phyloP scores from a whole-genome alignment of 441 rosid genomes.

The Gossypium schwendimanii region DNA sequence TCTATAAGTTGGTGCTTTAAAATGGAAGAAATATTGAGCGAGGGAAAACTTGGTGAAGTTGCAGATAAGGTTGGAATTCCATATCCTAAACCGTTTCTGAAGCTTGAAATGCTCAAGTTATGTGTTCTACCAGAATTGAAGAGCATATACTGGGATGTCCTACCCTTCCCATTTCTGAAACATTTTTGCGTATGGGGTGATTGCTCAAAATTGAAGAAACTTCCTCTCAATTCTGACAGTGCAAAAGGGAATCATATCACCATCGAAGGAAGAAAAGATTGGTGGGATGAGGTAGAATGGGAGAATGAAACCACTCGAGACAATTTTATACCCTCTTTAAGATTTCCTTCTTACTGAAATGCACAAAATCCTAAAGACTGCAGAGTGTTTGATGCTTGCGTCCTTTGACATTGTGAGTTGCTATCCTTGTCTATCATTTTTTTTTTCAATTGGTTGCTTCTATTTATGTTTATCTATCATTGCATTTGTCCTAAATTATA shows the following conservation, averaged over 20 bases:
- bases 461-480: too few relatives aligned
- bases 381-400: too few relatives aligned
- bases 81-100: not conserved
- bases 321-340: not conserved
- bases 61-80: not conserved
- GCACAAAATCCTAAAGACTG: too few relatives aligned
- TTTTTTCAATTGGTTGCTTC: too few relatives aligned
- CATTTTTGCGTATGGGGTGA: not conserved
- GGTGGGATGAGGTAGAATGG: not conserved
- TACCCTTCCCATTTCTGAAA: not conserved
- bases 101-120: not conserved
- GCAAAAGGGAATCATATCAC: not conserved
- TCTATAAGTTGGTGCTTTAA: not conserved
- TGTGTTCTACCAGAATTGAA: not conserved
- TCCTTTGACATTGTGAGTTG: too few relatives aligned
- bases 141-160: not conserved
- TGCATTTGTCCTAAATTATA: too few relatives aligned
- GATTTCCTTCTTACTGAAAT: not conserved
- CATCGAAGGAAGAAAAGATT: not conserved
- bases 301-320: not conserved
- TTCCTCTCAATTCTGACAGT: not conserved
- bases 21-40: not conserved
- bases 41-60: not conserved
- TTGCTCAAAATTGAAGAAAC: not conserved
- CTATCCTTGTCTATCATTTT: too few relatives aligned